A percentile compares a stretch with the other conserved stretches of the same genome.
phyloP scores from a whole-genome alignment of 495 filamentous ascomycete species.

The Hyaloscypha bicolor region DNA sequence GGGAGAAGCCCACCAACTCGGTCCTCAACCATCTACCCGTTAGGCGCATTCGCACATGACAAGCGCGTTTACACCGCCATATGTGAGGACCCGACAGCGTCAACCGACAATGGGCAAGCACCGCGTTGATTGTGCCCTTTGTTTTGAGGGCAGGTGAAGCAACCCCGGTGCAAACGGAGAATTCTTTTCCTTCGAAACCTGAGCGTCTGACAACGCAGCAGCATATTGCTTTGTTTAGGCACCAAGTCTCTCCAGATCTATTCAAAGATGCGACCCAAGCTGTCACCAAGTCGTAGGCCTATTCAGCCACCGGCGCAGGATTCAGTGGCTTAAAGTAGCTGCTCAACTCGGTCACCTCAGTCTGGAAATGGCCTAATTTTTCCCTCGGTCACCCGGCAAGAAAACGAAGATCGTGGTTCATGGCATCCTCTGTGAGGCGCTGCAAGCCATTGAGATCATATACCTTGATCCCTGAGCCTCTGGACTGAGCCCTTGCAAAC shows the following conservation, averaged over 20 bases:
- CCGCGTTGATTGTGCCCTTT: constrained; percentile 18
- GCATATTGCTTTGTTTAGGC: constrained; percentile 32
- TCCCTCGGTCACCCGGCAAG: constrained; percentile 18
- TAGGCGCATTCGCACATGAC: constrained; percentile 25
- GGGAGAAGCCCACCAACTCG: constrained; percentile 14
- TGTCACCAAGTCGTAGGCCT: constrained; percentile 9
- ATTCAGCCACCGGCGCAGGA: constrained; percentile 18
- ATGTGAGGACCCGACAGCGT: constrained; percentile 26
- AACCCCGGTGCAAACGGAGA: constrained; percentile 31
- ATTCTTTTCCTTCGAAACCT: constrained; percentile 10
- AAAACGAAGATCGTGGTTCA: constrained; percentile 34
- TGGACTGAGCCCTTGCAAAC: constrained; percentile 27
- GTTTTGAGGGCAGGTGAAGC: constrained; percentile 11
- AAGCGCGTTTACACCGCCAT: constrained; percentile 31
- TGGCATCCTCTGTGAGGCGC: constrained; percentile 30
- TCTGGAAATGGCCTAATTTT: background rate
- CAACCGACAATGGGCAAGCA: constrained; percentile 14
- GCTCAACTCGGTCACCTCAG: constrained; percentile 14
- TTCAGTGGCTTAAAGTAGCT: constrained; percentile 23
- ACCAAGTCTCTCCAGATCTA: constrained; percentile 22
- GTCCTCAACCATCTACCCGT: background rate
- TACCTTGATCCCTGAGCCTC: constrained; percentile 27
- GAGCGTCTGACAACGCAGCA: constrained; percentile 29
- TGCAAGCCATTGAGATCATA: constrained; percentile 37
- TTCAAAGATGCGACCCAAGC: constrained; percentile 8